Percentiles rank a stretch among this genome's conserved stretches.
Evolutionary conservation across 176 grass and related monocot genomes (phyloP).

Genomic region (Raddia distichophylla): DNA sequence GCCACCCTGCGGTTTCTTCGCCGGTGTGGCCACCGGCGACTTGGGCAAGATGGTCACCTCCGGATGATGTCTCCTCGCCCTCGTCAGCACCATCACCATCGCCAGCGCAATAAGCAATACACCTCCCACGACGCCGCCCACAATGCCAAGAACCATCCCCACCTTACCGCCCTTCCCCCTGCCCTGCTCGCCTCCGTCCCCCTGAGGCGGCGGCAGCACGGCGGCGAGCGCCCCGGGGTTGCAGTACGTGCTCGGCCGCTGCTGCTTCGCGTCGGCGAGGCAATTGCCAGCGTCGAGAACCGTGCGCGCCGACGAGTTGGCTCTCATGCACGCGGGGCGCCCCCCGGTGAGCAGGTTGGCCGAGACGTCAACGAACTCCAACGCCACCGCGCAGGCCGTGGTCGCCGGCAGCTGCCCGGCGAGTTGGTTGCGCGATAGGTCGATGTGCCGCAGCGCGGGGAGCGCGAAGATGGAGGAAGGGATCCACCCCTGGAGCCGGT

Average conservation of each 20-base stretch:
- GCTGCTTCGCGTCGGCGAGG: slow-evolving; percentile 57
- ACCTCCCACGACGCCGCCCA: slow-evolving; percentile 62
- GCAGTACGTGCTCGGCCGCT: slow-evolving; percentile 70
- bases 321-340: slow-evolving; percentile 68
- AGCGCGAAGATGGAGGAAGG: slow-evolving; percentile 71
- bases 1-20: slow-evolving; percentile 31
- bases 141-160: slow-evolving; percentile 61
- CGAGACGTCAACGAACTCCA: slow-evolving; percentile 77
- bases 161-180: slow-evolving; percentile 49
- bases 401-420: slow-evolving; percentile 56
- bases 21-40: not conserved
- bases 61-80: slow-evolving; percentile 39
- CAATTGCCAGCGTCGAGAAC: slow-evolving; percentile 77
- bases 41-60: slow-evolving; percentile 49
- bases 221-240: slow-evolving; percentile 70
- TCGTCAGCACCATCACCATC: slow-evolving; percentile 54
- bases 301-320: slow-evolving; percentile 49
- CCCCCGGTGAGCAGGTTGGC: slow-evolving; percentile 73
- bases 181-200: not conserved
- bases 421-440: slow-evolving; percentile 72
- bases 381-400: slow-evolving; percentile 47
- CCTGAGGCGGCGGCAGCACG: slow-evolving; percentile 59
- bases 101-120: slow-evolving; percentile 59
- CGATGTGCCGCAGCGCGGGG: slow-evolving; percentile 59
- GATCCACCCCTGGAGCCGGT: slow-evolving; percentile 63